Conservation (phyloP, 306 rosid species). For the Morella rubra region DNA sequence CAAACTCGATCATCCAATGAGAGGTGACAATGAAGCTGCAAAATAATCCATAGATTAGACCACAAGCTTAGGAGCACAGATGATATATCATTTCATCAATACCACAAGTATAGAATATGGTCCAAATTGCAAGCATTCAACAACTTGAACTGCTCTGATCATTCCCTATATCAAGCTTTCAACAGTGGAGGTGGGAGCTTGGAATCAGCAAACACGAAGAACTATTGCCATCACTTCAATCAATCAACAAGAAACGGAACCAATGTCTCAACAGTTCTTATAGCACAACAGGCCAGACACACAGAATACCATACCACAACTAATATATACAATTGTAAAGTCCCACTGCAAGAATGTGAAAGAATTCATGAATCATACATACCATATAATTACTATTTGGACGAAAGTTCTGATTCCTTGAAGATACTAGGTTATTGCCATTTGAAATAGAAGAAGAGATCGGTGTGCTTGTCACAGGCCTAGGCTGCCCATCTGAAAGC, state of each 20-base stretch:
- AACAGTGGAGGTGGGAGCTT: not conserved
- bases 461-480: slow-evolving; percentile 57
- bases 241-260: not conserved
- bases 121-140: not conserved
- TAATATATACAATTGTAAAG: not conserved
- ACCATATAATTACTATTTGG: slow-evolving; percentile 84
- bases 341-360: not conserved
- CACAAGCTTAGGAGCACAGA: not conserved
- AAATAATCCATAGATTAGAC: not conserved
- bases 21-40: not conserved
- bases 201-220: not conserved
- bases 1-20: not conserved
- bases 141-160: not conserved
- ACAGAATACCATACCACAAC: not conserved
- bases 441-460: slow-evolving; percentile 53
- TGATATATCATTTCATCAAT: too few species aligned
- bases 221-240: not conserved
- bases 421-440: slow-evolving; percentile 46
- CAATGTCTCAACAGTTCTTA: not conserved
- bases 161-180: not conserved
- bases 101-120: too few species aligned
- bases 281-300: not conserved
- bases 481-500: slow-evolving; percentile 85
- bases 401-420: slow-evolving; percentile 72
- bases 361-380: slow-evolving; percentile 6